phyloP scores from a whole-genome alignment of 495 filamentous ascomycete genomes.

The Xylaria venustula region DNA sequence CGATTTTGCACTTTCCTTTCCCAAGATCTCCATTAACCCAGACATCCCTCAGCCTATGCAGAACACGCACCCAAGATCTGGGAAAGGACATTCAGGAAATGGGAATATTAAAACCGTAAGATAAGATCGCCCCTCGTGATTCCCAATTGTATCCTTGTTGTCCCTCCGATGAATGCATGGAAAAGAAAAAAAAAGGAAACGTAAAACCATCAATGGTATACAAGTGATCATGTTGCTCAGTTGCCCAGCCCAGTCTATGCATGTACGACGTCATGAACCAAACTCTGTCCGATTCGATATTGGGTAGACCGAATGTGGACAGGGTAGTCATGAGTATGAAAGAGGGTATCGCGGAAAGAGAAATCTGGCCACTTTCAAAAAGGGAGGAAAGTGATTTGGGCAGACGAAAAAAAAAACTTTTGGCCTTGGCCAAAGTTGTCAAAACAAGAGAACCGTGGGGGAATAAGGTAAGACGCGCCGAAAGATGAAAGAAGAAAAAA shows the following conservation, averaged over 20 bases:
- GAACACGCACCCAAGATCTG: not conserved
- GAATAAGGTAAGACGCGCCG: slow-evolving; percentile 19
- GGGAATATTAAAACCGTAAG: not conserved
- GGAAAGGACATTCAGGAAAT: not conserved
- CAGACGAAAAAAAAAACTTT: not conserved
- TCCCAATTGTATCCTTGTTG: slow-evolving; percentile 1
- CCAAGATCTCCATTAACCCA: not conserved
- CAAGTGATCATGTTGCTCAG: slow-evolving; percentile 20
- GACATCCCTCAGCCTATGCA: not conserved
- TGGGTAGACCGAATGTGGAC: slow-evolving; percentile 14
- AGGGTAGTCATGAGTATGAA: slow-evolving; percentile 11
- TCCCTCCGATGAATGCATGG: not conserved
- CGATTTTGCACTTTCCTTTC: slow-evolving; percentile 1
- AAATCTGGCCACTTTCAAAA: not conserved
- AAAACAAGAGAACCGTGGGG: not conserved
- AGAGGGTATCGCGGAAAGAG: slow-evolving; percentile 15
- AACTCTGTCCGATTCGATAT: slow-evolving; percentile 15
- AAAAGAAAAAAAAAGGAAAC: not conserved
- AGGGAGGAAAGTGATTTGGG: not conserved
- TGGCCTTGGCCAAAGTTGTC: not conserved
- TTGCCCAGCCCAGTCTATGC: slow-evolving; percentile 33
- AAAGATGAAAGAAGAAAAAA: slow-evolving; percentile 21
- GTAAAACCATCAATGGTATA: not conserved
- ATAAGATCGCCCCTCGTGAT: not conserved
- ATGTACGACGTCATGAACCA: slow-evolving; percentile 18